Conservation (phyloP, 176 grass and related monocot species). For the Carex kokanica region DNA sequence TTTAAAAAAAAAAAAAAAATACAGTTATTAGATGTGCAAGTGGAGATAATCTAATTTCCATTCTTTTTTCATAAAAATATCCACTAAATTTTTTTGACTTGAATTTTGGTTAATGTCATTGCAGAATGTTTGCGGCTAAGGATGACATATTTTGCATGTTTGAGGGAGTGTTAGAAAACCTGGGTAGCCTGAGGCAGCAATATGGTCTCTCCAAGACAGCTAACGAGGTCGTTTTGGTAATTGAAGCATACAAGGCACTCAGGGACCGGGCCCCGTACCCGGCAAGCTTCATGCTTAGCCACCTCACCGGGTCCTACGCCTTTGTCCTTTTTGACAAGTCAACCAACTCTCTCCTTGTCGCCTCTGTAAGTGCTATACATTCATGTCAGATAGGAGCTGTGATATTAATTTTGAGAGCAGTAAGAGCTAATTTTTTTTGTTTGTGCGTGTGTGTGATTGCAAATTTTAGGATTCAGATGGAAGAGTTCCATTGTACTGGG, state of each 20-base stretch:
- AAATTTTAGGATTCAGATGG: constrained; percentile 53
- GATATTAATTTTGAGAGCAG: not conserved
- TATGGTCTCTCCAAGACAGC: constrained; percentile 80
- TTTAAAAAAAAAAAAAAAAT: not conserved
- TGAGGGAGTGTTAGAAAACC: constrained; percentile 70
- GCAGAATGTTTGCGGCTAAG: constrained; percentile 76
- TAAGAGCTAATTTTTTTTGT: not conserved
- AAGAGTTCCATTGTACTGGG: constrained; percentile 77
- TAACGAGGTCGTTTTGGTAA: constrained; percentile 71
- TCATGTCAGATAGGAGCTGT: not conserved
- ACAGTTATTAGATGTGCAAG: not conserved
- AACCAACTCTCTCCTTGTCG: constrained; percentile 63
- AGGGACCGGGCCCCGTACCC: constrained; percentile 79
- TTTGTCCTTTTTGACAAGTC: constrained; percentile 94
- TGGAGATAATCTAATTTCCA: not conserved
- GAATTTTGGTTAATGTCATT: not conserved
- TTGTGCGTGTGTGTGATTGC: not conserved
- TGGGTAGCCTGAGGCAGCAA: constrained; percentile 66
- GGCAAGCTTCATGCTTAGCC: constrained; percentile 72
- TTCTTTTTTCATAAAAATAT: not conserved
- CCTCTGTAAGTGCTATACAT: constrained; percentile 48
- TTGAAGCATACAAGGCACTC: constrained; percentile 81
- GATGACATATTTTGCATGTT: constrained; percentile 96
- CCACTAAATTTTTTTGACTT: not conserved
- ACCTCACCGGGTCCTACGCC: constrained; percentile 66